Conservation (phyloP, 805 yeast genomes). For the Teunomyces stri region DNA sequence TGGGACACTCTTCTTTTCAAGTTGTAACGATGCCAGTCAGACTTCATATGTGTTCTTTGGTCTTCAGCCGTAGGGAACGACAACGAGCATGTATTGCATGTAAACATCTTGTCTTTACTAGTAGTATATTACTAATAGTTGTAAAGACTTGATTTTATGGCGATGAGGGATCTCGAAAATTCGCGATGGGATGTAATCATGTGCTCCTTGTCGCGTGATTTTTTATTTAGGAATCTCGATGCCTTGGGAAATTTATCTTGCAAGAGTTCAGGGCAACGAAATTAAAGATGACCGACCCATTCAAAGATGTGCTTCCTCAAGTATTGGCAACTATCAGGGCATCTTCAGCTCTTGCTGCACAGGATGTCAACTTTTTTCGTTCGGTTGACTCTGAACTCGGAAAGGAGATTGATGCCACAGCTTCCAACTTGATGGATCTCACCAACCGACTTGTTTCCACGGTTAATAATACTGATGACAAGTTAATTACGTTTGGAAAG, state of each 20-base stretch:
- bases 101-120: conserved; percentile 16
- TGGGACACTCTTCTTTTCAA: conserved; percentile 43
- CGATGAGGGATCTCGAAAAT: conserved; percentile 1
- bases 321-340: conserved; percentile 61
- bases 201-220: neutral
- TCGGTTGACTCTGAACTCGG: conserved; percentile 54
- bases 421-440: conserved; percentile 42
- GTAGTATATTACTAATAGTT: neutral
- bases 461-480: conserved; percentile 26
- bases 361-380: conserved; percentile 74
- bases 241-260: conserved; percentile 1
- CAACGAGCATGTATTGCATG: conserved; percentile 42
- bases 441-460: conserved; percentile 46
- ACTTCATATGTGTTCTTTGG: conserved; percentile 43
- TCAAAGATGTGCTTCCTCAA: conserved; percentile 37
- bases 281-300: conserved; percentile 9
- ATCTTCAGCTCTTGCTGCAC: conserved; percentile 67
- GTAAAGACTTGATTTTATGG: neutral
- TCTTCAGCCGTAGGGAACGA: conserved; percentile 36
- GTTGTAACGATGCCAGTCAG: conserved; percentile 47
- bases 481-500: conserved; percentile 34
- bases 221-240: neutral
- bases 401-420: conserved; percentile 36
- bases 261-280: neutral
- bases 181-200: conserved; percentile 1